phyloP scores from a whole-genome alignment of 768 basidiomycete species.

The Collybia nuda region DNA sequence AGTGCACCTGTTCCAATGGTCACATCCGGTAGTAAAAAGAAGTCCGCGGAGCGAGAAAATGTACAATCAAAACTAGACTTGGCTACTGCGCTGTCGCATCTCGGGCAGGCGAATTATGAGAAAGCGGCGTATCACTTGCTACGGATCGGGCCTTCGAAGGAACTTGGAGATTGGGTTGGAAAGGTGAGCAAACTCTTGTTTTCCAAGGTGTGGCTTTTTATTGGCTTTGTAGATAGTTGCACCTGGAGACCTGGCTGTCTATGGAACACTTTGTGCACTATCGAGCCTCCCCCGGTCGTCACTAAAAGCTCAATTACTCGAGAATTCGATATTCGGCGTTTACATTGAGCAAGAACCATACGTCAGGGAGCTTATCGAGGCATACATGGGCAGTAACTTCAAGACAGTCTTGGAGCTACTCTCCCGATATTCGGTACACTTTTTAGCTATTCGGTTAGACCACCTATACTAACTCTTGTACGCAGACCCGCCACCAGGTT shows the following conservation, averaged over 20 bases:
- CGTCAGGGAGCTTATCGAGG: conserved; percentile 80
- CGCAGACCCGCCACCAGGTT: conserved; percentile 73
- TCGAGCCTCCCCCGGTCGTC: conserved; percentile 70
- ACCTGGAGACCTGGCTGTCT: conserved; percentile 83
- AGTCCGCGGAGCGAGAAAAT: conserved; percentile 61
- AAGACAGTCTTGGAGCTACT: conserved; percentile 78
- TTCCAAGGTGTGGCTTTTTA: neutral
- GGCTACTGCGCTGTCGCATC: conserved; percentile 73
- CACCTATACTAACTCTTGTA: neutral
- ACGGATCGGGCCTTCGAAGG: conserved; percentile 61
- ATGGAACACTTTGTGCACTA: conserved; percentile 81
- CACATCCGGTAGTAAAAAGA: conserved; percentile 38
- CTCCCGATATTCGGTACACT: conserved; percentile 63
- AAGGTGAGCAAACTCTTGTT: conserved; percentile 44
- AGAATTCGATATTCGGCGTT: conserved; percentile 66
- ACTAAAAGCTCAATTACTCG: conserved; percentile 67
- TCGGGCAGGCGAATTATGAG: conserved; percentile 73
- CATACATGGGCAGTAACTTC: conserved; percentile 87
- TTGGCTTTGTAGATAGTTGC: conserved; percentile 59
- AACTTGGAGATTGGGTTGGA: conserved; percentile 78
- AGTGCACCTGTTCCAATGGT: conserved; percentile 17
- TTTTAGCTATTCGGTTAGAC: neutral
- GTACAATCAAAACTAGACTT: conserved; percentile 80
- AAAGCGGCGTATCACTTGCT: conserved; percentile 78
- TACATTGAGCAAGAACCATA: conserved; percentile 89